Conservation (phyloP, 352 stramenopile species). For the Peronospora farinosa region DNA sequence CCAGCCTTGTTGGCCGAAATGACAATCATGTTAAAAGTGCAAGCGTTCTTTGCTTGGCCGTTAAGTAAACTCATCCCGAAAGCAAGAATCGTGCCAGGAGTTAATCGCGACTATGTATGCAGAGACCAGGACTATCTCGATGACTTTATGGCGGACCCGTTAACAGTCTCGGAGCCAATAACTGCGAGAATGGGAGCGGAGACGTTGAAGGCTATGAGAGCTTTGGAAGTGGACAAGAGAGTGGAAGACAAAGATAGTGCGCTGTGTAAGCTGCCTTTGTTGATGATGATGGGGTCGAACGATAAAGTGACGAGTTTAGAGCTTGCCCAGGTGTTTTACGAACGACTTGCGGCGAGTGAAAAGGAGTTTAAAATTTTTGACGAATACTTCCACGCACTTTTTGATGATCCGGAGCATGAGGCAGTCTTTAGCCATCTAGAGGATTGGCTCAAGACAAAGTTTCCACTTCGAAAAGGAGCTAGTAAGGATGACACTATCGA, state of each 20-base stretch:
- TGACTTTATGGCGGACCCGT: slow-evolving; percentile 35
- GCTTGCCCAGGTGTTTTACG: slow-evolving; percentile 54
- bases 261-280: slow-evolving; percentile 26
- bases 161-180: slow-evolving; percentile 38
- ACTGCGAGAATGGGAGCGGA: slow-evolving; percentile 42
- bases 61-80: slow-evolving; percentile 44
- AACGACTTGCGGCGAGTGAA: slow-evolving; percentile 33
- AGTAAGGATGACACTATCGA: slow-evolving; percentile 11
- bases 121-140: slow-evolving; percentile 39
- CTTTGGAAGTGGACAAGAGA: slow-evolving; percentile 27
- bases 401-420: slow-evolving; percentile 53
- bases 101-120: slow-evolving; percentile 35
- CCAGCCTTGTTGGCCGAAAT: slow-evolving; percentile 51
- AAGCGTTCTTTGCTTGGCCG: slow-evolving; percentile 36
- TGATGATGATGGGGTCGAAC: slow-evolving; percentile 46
- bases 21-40: slow-evolving; percentile 38
- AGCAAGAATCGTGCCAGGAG: slow-evolving; percentile 45
- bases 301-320: slow-evolving; percentile 53
- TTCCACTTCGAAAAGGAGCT: slow-evolving; percentile 14
- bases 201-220: slow-evolving; percentile 34
- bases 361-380: slow-evolving; percentile 59
- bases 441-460: slow-evolving; percentile 43
- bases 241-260: slow-evolving; percentile 27
- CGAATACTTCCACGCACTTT: slow-evolving; percentile 51
- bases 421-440: slow-evolving; percentile 33